Conservation (phyloP, 2,329 filamentous ascomycete species). For the Tothia fuscella region DNA sequence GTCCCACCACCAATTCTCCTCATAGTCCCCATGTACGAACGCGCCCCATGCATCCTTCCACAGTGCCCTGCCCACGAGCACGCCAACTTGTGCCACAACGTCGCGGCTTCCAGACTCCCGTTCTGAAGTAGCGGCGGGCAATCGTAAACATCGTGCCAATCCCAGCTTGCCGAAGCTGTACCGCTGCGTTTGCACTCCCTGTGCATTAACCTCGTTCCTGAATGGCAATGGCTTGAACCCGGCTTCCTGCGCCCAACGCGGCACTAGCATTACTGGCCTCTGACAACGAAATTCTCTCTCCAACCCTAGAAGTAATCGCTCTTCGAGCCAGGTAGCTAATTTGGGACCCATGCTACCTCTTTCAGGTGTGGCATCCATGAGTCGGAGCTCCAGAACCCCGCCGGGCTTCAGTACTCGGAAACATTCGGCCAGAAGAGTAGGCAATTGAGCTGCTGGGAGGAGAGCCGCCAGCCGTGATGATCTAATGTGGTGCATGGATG, state of each 20-base stretch:
- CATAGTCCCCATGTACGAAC: constrained; percentile 18
- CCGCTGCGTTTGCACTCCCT: neutral
- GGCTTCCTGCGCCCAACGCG: constrained; percentile 43
- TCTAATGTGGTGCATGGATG: constrained; percentile 26
- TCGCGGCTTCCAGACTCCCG: constrained; percentile 10
- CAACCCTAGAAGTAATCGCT: constrained; percentile 47
- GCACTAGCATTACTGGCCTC: constrained; percentile 46
- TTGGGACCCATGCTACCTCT: constrained; percentile 44
- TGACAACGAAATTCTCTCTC: constrained; percentile 47
- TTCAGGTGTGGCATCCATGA: constrained; percentile 52
- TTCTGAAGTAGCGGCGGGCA: neutral
- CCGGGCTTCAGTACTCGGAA: constrained; percentile 42
- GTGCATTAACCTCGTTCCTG: neutral
- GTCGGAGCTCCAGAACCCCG: constrained; percentile 45
- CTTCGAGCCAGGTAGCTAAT: constrained; percentile 50
- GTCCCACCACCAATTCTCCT: constrained; percentile 26
- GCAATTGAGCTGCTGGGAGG: constrained; percentile 45
- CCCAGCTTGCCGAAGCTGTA: neutral
- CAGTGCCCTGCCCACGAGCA: constrained; percentile 22
- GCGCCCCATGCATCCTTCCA: constrained; percentile 28
- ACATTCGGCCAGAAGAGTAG: constrained; percentile 43
- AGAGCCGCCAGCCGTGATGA: constrained; percentile 42
- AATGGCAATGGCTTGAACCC: constrained; percentile 4
- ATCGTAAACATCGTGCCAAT: neutral
- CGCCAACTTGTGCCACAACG: constrained; percentile 22